Conservation (phyloP, 2,329 filamentous ascomycete species). For the Sclerotinia borealis region DNA sequence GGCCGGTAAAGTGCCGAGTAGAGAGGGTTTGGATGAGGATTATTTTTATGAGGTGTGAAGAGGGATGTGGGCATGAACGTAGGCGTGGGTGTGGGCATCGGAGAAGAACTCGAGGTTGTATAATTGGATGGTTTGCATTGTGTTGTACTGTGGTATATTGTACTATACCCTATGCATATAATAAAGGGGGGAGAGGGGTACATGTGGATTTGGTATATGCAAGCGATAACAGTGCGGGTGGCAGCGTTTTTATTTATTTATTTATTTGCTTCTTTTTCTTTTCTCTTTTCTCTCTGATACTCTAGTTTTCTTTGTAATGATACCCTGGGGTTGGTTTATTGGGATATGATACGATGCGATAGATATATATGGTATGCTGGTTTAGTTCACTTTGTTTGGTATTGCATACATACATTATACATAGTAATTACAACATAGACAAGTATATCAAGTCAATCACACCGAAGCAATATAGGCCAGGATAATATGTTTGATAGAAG, state of each 20-base stretch:
- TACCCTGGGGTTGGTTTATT: slow-evolving; percentile 2
- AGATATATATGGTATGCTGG: no score
- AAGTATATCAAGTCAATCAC: not conserved
- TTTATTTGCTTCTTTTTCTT: no score
- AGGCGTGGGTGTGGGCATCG: not conserved
- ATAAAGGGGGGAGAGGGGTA: not conserved
- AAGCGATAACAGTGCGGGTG: not conserved
- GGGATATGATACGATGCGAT: not conserved
- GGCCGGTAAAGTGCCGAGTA: slow-evolving; percentile 68
- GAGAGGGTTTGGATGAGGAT: slow-evolving; percentile 83
- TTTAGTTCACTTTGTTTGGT: no score
- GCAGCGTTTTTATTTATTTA: no score
- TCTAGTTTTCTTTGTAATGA: slow-evolving; percentile 3
- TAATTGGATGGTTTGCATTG: not conserved
- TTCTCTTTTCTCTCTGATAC: not conserved
- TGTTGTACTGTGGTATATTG: not conserved
- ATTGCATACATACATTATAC: not conserved
- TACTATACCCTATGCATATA: not conserved
- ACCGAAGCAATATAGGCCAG: not conserved
- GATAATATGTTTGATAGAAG: not conserved
- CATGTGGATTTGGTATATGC: not conserved
- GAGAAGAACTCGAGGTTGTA: no score
- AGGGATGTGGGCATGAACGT: no score
- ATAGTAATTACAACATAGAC: no score
- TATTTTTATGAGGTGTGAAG: slow-evolving; percentile 66